Base-by-base conservation (phyloP, 768 basidiomycete species). In the Lentinula boryana region DNA sequence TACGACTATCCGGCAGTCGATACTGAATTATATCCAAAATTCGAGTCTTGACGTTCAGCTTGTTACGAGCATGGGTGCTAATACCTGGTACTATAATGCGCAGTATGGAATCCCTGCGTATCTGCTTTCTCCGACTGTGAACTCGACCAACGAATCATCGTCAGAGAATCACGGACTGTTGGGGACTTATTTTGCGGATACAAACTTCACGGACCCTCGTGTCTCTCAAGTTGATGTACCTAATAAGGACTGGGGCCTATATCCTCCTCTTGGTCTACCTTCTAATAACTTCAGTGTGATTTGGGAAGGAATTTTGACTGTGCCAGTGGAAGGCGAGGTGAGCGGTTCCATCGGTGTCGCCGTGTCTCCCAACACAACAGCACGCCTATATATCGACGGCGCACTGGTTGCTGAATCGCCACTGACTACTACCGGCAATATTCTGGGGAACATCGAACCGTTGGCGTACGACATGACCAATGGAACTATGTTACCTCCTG, bases 281-380 rank as follows among this genome's bases (percentile, higher is more conserved):
- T 69, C 68, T 38, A 69, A 69, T 58, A 69, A 69, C 44, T 69
- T 68, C 44, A 68, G 67, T 48, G 68, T 54, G 12, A 56, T 69
- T 43, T 69, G 68, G 68, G 68, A 69, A 62, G 68, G 66, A 48
- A 64, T 61, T 21, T 52, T 69, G 10, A 50, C 36, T n/a, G 67
- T 67, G n/a, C 68, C 68, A 15, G 67, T 69, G 6, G 62, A 68
- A 32, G 64, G 63, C 8, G 65, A 63, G 3, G 63, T 69, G 2
- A 57, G 65, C 9, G 68, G 68, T 10, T 69, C 60, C 60, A 58
- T 69, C 31, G 68, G 68, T 27, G 68, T 69, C 9, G 68, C 66
- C 12, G 66, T 68, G 0, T 59, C 60, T 27, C 64, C 67, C 1
- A 69, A 69, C 48, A 66, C 62, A 54, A 67, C 68, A 4, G 67